These are phyloP conservation scores for Chrysanthemum makinoi DNA, from an alignment of 129 eudicot species.

Conservation along the genomic window DNA sequence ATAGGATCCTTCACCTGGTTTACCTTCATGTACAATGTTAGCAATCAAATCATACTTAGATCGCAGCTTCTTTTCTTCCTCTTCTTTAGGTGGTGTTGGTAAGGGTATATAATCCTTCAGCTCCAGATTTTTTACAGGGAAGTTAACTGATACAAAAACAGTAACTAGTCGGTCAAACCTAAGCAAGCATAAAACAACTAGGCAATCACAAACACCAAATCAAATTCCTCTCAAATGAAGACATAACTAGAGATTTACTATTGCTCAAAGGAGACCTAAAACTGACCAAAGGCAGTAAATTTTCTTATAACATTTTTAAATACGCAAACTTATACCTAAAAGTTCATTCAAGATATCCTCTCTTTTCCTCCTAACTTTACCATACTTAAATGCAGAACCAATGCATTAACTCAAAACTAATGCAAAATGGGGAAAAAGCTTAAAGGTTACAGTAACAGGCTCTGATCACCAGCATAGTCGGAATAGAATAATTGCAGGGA, in stretches of 20 bases:
- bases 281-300: background rate
- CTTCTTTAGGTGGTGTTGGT: conserved; percentile 54
- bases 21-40: conserved; percentile 92
- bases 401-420: too few relatives aligned
- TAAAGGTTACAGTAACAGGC: too few relatives aligned
- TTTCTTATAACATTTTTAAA: background rate
- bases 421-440: too few relatives aligned
- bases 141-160: conserved; percentile 53
- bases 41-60: conserved; percentile 91
- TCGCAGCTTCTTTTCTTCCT: conserved; percentile 39
- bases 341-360: background rate
- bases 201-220: background rate
- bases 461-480: too few relatives aligned
- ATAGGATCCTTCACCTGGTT: conserved; percentile 94
- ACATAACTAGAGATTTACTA: background rate
- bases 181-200: background rate
- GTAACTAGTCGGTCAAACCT: background rate
- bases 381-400: too few relatives aligned
- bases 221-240: background rate
- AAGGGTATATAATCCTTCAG: conserved; percentile 91
- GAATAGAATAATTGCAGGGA: too few relatives aligned
- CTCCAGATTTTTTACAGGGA: conserved; percentile 95
- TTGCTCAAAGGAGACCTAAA: background rate
- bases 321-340: background rate
- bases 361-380: too few relatives aligned